Conservation (phyloP, 2,329 filamentous ascomycete genomes). For the Sporothrix phasma region DNA sequence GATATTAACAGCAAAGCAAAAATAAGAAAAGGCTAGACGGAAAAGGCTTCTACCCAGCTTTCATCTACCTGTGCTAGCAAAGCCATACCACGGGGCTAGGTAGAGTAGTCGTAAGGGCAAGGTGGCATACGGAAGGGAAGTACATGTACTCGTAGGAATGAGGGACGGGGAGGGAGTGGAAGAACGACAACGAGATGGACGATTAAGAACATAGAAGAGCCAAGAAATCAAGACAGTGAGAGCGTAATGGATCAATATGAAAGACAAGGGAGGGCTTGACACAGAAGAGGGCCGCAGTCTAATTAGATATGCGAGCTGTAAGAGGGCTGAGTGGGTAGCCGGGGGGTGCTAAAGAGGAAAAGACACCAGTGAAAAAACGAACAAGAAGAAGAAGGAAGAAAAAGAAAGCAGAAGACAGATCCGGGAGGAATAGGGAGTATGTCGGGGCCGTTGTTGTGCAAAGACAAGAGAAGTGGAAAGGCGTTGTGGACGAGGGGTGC, state of each 20-base stretch:
- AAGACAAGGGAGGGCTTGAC: not conserved
- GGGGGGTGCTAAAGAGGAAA: not conserved
- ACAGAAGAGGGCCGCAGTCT: not conserved
- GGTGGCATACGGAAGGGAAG: not conserved
- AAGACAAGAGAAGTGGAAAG: not conserved
- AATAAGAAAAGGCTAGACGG: not conserved
- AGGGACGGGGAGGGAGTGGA: not conserved
- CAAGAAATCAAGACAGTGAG: not conserved
- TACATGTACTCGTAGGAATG: no score
- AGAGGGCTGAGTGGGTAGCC: slow-evolving; percentile 2
- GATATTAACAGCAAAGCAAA: not conserved
- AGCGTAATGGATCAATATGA: not conserved
- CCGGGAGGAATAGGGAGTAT: not conserved
- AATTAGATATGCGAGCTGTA: slow-evolving; percentile 7
- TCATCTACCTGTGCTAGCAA: not conserved
- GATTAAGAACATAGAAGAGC: not conserved
- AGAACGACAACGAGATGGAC: not conserved
- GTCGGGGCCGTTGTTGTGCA: not conserved
- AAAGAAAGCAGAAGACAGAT: not conserved
- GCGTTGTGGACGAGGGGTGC: no score
- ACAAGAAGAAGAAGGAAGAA: not conserved
- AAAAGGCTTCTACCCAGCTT: not conserved
- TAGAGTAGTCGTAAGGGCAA: not conserved
- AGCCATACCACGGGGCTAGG: slow-evolving; percentile 6
- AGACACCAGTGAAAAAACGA: not conserved